Evolutionary conservation across 495 filamentous ascomycete genomes (phyloP), one percentile per base, ranked within the genome.

Genomic region (Hyaloscypha bicolor): DNA sequence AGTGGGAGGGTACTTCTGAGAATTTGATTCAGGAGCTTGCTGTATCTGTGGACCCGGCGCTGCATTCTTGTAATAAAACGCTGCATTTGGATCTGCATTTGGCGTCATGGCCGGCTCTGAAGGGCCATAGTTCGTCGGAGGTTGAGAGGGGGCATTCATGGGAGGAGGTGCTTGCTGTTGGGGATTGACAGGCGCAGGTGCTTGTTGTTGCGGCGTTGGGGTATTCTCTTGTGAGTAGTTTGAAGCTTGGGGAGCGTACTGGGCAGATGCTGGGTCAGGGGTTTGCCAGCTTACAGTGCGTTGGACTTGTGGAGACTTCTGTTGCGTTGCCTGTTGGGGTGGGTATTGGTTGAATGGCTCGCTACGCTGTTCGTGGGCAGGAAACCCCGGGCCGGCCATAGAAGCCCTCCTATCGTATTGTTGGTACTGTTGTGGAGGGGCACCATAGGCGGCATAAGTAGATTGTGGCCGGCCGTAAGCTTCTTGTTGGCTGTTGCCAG

Each of bases 401-500:
- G 70, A 73, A 45, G 67, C 58, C 73, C 71, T 62, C 60, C 68
- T 69, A 42, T 71, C 66, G 25, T 69, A 39, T 21, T 68, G 59
- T 22, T 74, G 70, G 11, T 74, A 69, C 68, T 78, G 76, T 30
- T 71, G 74, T 56, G n/a, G 53, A 29, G 21, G 53, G 14, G 71
- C 62, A 57, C 71, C 57, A 58, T 73, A 22, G 55, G 78, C 72
- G 42, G 68, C 60, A 65, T 74, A 72, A n/a, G 70, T 66, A 16
- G 77, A 71, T 55, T 79, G 66, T 9, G 79, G 79, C 57, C 75
- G 75, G 14, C 70, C 72, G 66, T 88, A 87, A 19, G 73, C 63
- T 22, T 90, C 89, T 16, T 82, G 76, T 57, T 81, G 76, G 21
- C 82, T 75, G 70, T 90, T 89, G 35, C 87, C 86, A 35, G 88